These are phyloP conservation scores for Diaporthe longicolla DNA, from an alignment of 2,329 filamentous ascomycete genomes.

Conservation along the genomic window DNA sequence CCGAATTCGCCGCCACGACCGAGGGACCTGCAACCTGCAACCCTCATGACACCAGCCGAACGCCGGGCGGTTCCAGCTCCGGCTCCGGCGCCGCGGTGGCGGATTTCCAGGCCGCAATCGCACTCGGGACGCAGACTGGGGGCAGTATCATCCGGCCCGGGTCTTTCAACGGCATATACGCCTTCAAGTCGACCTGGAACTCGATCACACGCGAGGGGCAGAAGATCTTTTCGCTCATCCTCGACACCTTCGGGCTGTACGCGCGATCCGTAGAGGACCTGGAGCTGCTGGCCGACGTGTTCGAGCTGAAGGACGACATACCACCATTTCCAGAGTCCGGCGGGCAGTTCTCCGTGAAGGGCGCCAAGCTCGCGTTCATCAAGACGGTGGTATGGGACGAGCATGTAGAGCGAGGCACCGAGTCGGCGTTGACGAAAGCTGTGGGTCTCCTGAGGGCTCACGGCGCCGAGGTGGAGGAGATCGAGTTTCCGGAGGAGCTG, in stretches of 20 bases:
- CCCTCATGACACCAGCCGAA: constrained; percentile 65
- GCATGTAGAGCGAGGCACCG: constrained; percentile 6
- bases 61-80: constrained; percentile 77
- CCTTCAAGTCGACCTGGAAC: constrained; percentile 77
- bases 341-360: constrained; percentile 30
- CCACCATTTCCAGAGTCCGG: constrained; percentile 37
- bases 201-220: constrained; percentile 73
- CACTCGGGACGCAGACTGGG: constrained; percentile 75
- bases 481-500: constrained; percentile 66
- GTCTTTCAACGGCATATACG: constrained; percentile 76
- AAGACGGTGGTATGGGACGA: constrained; percentile 38
- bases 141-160: constrained; percentile 75
- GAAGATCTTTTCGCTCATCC: constrained; percentile 69
- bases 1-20: constrained; percentile 73
- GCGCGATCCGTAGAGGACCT: constrained; percentile 71
- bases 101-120: constrained; percentile 73
- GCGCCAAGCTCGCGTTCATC: constrained; percentile 36
- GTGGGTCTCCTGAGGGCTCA: constrained; percentile 56
- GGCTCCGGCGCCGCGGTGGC: constrained; percentile 77
- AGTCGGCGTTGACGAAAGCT: constrained; percentile 58
- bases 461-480: constrained; percentile 70
- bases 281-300: constrained; percentile 66
- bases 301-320: constrained; percentile 67
- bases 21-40: constrained; percentile 70
- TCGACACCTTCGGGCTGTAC: constrained; percentile 75